phyloP scores from a whole-genome alignment of 495 filamentous ascomycete species.

The Wilcoxina mikolae region DNA sequence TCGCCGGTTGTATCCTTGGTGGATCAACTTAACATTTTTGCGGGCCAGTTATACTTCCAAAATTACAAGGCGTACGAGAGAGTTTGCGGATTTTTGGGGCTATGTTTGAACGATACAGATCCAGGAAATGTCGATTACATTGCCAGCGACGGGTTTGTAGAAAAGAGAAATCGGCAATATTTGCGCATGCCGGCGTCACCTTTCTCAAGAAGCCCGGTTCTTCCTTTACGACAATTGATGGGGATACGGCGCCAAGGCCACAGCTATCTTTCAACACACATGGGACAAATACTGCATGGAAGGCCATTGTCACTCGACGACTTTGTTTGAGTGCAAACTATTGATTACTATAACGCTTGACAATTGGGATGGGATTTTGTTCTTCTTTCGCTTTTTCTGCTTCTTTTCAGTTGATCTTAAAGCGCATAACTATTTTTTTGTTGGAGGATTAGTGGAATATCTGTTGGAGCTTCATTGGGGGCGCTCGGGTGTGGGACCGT shows the following conservation, averaged over 20 bases:
- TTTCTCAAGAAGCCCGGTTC: conserved; percentile 6
- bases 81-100: conserved; percentile 41
- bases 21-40: conserved; percentile 54
- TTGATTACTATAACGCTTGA: no score
- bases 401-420: no score
- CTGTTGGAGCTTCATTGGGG: no score
- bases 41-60: conserved; percentile 49
- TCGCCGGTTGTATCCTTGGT: conserved; percentile 28
- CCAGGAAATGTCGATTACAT: not conserved
- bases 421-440: no score
- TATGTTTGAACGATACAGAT: conserved; percentile 9
- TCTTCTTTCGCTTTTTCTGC: no score
- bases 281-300: no score
- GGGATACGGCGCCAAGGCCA: conserved; percentile 11
- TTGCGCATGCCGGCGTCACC: not conserved
- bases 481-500: no score
- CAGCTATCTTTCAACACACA: conserved; percentile 11
- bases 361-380: no score
- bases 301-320: no score
- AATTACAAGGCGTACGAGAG: conserved; percentile 39
- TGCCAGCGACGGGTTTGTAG: conserved; percentile 11
- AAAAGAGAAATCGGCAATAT: not conserved
- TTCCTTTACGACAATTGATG: conserved; percentile 8
- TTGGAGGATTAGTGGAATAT: no score
- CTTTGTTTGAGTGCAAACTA: no score